Conservation (phyloP, 345 rosid species). For the Adansonia digitata region DNA sequence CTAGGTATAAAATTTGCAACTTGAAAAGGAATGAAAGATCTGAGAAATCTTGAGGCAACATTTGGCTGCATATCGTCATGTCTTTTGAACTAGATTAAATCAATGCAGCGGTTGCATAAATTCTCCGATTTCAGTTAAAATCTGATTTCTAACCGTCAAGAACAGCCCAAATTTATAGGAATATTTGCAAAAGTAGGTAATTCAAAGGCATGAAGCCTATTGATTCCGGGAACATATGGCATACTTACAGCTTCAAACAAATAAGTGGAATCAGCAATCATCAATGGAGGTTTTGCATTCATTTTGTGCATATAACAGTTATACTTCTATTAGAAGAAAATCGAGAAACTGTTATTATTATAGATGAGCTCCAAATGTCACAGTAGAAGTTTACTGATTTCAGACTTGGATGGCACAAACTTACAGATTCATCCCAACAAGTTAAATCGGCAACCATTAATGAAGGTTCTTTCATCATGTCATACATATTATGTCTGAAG, state of each 20-base stretch:
- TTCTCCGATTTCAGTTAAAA: neutral
- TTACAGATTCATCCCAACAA: neutral
- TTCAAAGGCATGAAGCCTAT: neutral
- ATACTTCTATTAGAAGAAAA: neutral
- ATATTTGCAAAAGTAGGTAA: neutral
- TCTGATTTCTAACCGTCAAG: neutral
- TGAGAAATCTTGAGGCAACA: no score
- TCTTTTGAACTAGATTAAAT: neutral
- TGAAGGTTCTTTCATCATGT: neutral
- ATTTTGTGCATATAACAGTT: neutral
- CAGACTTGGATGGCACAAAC: slow-evolving; percentile 3
- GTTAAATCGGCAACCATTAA: neutral
- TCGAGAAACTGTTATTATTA: neutral
- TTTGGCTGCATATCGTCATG: neutral
- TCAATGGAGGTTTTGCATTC: neutral
- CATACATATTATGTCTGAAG: neutral
- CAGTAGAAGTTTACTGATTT: neutral
- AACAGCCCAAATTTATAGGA: neutral
- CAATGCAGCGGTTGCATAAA: neutral
- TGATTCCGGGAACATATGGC: neutral
- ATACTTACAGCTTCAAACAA: neutral
- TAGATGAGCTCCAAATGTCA: neutral
- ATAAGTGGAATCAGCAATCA: neutral
- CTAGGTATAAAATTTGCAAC: neutral
- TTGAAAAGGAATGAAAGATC: no score